Conservation (phyloP, 768 basidiomycete genomes). For the Daedaleopsis nitida region DNA sequence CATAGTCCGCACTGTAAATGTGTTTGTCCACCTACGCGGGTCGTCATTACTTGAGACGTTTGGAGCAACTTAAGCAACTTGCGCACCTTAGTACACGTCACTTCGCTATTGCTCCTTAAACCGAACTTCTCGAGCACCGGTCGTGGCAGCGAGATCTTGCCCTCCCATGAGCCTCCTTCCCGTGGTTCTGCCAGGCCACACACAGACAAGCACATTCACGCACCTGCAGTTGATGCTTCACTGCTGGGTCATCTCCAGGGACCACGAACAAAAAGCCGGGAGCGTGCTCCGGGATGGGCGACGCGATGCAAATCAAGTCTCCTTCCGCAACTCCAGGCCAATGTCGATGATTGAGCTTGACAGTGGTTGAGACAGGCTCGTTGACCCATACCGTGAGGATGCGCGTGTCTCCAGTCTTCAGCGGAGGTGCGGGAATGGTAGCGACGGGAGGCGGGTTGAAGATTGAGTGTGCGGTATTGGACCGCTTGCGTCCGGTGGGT, state of each 20-base stretch:
- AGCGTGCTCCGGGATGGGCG: constrained; percentile 39
- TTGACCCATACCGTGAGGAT: constrained; percentile 75
- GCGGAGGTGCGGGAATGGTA: constrained; percentile 34
- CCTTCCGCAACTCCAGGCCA: constrained; percentile 83
- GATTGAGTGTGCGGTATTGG: constrained; percentile 74
- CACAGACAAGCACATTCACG: background rate
- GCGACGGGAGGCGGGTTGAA: constrained; percentile 34
- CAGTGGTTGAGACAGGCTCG: constrained; percentile 56
- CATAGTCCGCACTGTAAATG: constrained; percentile 65
- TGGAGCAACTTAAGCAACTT: background rate
- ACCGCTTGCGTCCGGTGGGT: constrained; percentile 57
- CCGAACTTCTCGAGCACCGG: constrained; percentile 72
- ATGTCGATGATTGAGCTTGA: constrained; percentile 70
- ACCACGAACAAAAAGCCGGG: constrained; percentile 66
- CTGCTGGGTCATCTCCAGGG: constrained; percentile 59
- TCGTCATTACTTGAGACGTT: background rate
- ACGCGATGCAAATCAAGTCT: constrained; percentile 63
- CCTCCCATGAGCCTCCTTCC: background rate
- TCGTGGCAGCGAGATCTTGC: constrained; percentile 74
- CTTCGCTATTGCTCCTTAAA: constrained; percentile 71
- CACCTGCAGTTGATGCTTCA: constrained; percentile 70
- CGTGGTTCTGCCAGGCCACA: too few species aligned
- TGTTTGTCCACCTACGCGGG: constrained; percentile 63
- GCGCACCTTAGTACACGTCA: constrained; percentile 67
- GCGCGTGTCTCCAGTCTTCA: constrained; percentile 65